Base-by-base conservation (phyloP, 495 filamentous ascomycete genomes). In the Extremus antarcticus region DNA sequence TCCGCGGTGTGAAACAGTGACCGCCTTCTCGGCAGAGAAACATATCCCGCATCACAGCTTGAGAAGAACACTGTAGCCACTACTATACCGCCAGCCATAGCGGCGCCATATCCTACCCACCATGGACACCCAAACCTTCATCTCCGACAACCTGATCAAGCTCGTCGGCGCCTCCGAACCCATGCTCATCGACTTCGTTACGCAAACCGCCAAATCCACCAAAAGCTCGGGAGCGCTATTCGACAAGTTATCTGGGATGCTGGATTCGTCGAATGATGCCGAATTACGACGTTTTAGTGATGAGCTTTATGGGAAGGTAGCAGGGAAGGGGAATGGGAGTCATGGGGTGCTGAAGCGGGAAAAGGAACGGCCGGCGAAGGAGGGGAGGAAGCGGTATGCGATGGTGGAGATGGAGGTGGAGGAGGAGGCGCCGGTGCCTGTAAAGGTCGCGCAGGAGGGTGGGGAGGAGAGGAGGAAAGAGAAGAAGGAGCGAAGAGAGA, bases 401-500 rank as follows among this genome's bases (percentile, higher is more conserved):
- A 76, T 94, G 21, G 73, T 94, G 39, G 84, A 88, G 11, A 94
- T 94, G 88, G 86, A 84, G 46, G 59, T 58, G 20, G 86, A 88
- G 25, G 85, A 85, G 4, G 73, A 78, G 38, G 35, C 48, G 20
- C 21, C 50, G n/a, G 35, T 50, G 23, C 4, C 17, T 3, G 55
- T 45, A 41, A n/a, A 64, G 63, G 46, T 60, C 9, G 61, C 59
- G n/a, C n/a, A n/a, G 13, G 56, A 35, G 7, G 47, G 61, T 58
- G 65, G 19, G 25, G 65, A 17, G 22, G 57, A n/a, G 57, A 46
- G 39, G 57, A 59, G 35, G 65, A 66, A 25, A 64, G 64, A 45
- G 65, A 70, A 49, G 19, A 50, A 50, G 51, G 48, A 53, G 21
- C 38, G 45, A 19, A 8, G 43, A 2, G 54, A 63, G 3, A 49